Percentiles rank a stretch among this genome's conserved stretches.
Conservation (phyloP, 148 eudicot species). For the Amaranthus cruentus region DNA sequence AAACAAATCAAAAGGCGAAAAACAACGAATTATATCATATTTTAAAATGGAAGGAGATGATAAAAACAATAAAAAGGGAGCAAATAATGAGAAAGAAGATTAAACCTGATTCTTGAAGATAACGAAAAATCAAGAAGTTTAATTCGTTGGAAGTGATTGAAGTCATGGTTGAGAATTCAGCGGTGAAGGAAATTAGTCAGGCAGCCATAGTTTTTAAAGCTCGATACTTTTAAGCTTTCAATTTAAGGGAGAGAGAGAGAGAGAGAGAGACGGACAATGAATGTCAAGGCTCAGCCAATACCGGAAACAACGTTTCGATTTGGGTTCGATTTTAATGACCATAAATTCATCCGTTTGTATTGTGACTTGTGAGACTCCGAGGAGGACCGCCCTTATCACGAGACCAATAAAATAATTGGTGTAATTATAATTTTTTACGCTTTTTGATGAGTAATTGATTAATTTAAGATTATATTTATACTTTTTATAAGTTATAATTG, state of each 20-base stretch:
- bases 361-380: too few relatives aligned
- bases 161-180: conserved; percentile 32
- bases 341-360: too few relatives aligned
- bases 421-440: too few relatives aligned
- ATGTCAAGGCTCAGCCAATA: not conserved
- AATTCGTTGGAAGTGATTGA: conserved; percentile 57
- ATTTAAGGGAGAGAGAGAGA: conserved; percentile 3
- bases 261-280: not conserved
- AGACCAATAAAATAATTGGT: too few relatives aligned
- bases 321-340: too few relatives aligned
- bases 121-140: conserved; percentile 67
- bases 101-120: conserved; percentile 80
- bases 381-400: too few relatives aligned
- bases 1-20: not conserved
- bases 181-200: conserved; percentile 12
- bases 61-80: not conserved
- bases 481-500: too few relatives aligned
- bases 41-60: not conserved
- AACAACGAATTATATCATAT: too few relatives aligned
- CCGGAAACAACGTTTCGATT: not conserved
- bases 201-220: not conserved
- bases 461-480: too few relatives aligned
- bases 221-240: not conserved
- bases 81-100: not conserved
- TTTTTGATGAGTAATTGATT: too few relatives aligned